Conservation (phyloP, 805 yeast genomes). For the Kuraishia borneana region DNA sequence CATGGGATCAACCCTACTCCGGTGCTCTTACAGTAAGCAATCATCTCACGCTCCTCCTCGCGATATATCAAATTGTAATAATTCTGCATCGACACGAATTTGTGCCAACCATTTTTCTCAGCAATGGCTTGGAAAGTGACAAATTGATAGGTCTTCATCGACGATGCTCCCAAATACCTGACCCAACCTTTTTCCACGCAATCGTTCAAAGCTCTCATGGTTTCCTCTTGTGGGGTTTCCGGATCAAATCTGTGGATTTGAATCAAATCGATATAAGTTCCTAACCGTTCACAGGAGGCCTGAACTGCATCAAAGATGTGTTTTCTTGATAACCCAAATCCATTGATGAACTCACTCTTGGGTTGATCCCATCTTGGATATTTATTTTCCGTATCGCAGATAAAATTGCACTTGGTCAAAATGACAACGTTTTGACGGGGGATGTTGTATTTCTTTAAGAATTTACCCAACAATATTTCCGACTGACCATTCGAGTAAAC, state of each 20-base stretch:
- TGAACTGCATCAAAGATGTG: constrained; percentile 34
- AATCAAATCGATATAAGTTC: constrained; percentile 40
- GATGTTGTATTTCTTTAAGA: constrained; percentile 37
- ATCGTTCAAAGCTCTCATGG: constrained; percentile 45
- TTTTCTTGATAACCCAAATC: constrained; percentile 31
- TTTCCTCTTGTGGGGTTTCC: constrained; percentile 37
- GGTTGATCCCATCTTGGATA: constrained; percentile 2
- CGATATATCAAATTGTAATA: constrained; percentile 44
- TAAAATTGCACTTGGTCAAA: constrained; percentile 30
- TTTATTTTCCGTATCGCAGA: constrained; percentile 8
- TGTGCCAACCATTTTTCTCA: constrained; percentile 43
- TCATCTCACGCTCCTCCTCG: constrained; percentile 59
- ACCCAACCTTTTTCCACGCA: constrained; percentile 32
- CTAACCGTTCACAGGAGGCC: constrained; percentile 31
- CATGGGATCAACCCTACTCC: constrained; percentile 51
- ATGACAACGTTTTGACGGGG: constrained; percentile 46
- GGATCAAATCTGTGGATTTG: constrained; percentile 48
- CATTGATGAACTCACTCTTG: constrained; percentile 17
- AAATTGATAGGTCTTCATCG: constrained; percentile 47
- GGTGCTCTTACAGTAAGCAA: constrained; percentile 38
- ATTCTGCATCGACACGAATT: constrained; percentile 50
- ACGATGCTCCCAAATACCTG: constrained; percentile 53
- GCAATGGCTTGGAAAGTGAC: constrained; percentile 44
- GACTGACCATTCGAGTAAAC: constrained; percentile 34
- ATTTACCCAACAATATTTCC: constrained; percentile 40